These are phyloP conservation scores for Eucalyptus pauciflora DNA, from an alignment of 345 rosid species.

Conservation along the genomic window DNA sequence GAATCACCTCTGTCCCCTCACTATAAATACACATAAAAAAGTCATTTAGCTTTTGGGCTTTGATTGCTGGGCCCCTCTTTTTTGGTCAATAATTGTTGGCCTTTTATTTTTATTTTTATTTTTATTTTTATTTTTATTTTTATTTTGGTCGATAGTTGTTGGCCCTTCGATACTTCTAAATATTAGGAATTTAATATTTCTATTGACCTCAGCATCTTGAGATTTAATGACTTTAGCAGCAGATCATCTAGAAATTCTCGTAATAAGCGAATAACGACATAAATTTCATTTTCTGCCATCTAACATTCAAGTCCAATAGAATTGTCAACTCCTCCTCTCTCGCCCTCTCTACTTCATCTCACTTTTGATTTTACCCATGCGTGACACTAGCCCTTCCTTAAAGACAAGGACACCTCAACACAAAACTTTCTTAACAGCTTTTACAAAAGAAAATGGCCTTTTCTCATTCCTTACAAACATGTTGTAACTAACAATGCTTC, in stretches of 20 bases:
- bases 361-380: fast-evolving
- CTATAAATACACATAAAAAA: not conserved
- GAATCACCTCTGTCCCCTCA: not conserved
- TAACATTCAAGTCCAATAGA: not conserved
- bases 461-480: not conserved
- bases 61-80: not conserved
- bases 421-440: not conserved
- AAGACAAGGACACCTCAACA: not conserved
- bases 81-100: not conserved
- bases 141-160: not conserved
- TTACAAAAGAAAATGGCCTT: not conserved
- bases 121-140: too few species aligned
- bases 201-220: not conserved
- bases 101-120: not conserved
- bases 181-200: not conserved
- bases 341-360: not conserved
- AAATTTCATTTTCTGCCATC: not conserved
- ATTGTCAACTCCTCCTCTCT: not conserved
- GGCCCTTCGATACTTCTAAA: not conserved
- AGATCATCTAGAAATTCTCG: not conserved
- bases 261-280: not conserved
- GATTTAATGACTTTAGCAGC: not conserved
- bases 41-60: not conserved
- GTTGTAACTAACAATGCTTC: not conserved
- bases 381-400: not conserved